Percentiles rank a stretch among this genome's conserved stretches.
Evolutionary conservation across 371 early-diverging fungal genomes (phyloP).

Genomic region (Mortierella sp.): DNA sequence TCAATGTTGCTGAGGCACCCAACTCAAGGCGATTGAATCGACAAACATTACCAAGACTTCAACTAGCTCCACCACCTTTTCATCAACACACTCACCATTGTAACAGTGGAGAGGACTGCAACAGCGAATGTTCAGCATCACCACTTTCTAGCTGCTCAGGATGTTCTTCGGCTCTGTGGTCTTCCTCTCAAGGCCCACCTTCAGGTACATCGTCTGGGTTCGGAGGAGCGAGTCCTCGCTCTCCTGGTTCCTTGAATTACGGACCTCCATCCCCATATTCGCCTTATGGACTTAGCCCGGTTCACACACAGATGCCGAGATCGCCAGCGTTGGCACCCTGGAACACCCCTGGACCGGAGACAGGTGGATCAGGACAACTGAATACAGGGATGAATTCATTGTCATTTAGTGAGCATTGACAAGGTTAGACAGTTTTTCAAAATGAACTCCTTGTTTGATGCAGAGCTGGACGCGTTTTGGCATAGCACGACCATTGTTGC

Average conservation of each 20-base stretch:
- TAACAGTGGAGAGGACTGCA: slow-evolving; percentile 1
- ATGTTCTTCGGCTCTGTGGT: slow-evolving; percentile 10
- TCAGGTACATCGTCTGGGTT: slow-evolving; percentile 1
- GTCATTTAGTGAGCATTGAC: too few relatives aligned
- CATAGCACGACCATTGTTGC: too few relatives aligned
- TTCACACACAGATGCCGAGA: neutral
- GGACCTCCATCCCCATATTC: slow-evolving; percentile 20
- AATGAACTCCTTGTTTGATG: too few relatives aligned
- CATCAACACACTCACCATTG: too few relatives aligned
- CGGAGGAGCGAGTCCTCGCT: slow-evolving; percentile 9
- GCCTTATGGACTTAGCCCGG: neutral
- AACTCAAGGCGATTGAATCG: slow-evolving; percentile 22
- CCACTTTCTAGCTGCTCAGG: slow-evolving; percentile 6
- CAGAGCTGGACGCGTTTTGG: too few relatives aligned
- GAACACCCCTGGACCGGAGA: neutral
- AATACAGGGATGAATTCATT: too few relatives aligned
- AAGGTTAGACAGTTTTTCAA: too few relatives aligned
- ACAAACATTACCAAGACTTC: slow-evolving; percentile 18
- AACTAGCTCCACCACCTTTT: slow-evolving; percentile 18
- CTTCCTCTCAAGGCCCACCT: slow-evolving; percentile 8
- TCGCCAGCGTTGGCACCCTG: neutral
- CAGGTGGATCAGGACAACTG: neutral
- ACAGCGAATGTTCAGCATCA: slow-evolving; percentile 4
- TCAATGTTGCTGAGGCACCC: neutral
- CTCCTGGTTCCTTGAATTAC: slow-evolving; percentile 9